Percentiles rank a stretch among this genome's conserved stretches.
These are phyloP conservation scores for Xerocomellus dryophilus DNA, from an alignment of 768 basidiomycete genomes.

Conservation along the genomic window DNA sequence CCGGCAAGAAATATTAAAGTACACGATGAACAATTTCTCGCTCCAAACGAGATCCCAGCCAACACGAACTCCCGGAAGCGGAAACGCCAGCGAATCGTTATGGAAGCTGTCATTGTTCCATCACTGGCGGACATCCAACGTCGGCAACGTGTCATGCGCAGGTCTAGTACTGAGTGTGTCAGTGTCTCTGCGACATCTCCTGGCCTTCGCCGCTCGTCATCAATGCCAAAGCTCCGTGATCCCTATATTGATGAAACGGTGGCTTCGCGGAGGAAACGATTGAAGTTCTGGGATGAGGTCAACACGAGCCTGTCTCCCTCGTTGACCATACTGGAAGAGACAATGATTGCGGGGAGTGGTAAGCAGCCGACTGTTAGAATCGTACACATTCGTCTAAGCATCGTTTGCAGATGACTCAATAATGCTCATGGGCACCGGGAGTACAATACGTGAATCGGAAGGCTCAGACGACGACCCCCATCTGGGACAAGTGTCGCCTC, in stretches of 20 bases:
- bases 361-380: conserved; percentile 2
- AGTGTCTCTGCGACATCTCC: conserved; percentile 3
- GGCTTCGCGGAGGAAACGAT: conserved; percentile 20
- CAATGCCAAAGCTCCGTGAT: conserved; percentile 22
- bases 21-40: background rate
- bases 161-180: conserved; percentile 16
- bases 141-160: conserved; percentile 17
- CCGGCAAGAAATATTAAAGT: conserved; percentile 16
- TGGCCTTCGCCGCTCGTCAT: conserved; percentile 27
- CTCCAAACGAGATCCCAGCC: conserved; percentile 2
- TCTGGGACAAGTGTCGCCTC: conserved; percentile 67
- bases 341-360: conserved; percentile 36
- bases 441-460: conserved; percentile 17
- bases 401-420: conserved; percentile 47
- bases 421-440: conserved; percentile 23
- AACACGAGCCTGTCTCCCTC: conserved; percentile 15
- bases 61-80: conserved; percentile 19
- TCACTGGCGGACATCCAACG: conserved; percentile 30
- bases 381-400: conserved; percentile 1
- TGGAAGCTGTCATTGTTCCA: conserved; percentile 54
- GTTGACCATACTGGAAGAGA: conserved; percentile 24
- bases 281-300: conserved; percentile 23
- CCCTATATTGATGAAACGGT: conserved; percentile 11
- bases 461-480: conserved; percentile 64
- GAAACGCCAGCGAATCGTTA: conserved; percentile 49